Percentiles rank a stretch among this genome's conserved stretches.
Evolutionary conservation across 83 land plant species (phyloP).

Genomic region (Isoetes engelmannii): DNA sequence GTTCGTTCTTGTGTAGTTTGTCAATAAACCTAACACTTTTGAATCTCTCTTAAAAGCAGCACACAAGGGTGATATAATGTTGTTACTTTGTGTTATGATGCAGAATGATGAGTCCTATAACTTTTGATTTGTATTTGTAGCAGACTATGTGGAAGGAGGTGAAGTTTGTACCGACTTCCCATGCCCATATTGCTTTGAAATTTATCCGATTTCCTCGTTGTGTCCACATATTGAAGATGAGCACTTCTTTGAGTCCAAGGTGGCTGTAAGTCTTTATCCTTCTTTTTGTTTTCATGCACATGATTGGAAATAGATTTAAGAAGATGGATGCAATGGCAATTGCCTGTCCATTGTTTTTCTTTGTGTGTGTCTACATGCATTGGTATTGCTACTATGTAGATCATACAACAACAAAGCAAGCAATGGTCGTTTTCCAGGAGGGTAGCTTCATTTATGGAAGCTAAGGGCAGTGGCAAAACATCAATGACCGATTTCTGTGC

Average conservation of each 20-base stretch:
- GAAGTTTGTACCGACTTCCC: constrained; percentile 66
- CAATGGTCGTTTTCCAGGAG: too few species aligned
- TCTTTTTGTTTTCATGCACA: not conserved
- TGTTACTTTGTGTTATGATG: not conserved
- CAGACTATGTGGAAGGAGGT: constrained; percentile 70
- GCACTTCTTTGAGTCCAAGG: constrained; percentile 62
- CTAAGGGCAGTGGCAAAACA: constrained; percentile 6
- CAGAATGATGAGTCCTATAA: constrained; percentile 14
- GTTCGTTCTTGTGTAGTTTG: too few species aligned
- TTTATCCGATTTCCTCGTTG: constrained; percentile 61
- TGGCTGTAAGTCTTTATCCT: constrained; percentile 39
- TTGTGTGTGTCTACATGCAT: too few species aligned
- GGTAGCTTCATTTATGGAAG: not conserved
- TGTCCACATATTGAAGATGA: constrained; percentile 87
- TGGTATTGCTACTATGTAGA: too few species aligned
- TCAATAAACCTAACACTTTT: too few species aligned
- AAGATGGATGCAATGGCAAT: too few species aligned
- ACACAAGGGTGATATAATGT: not conserved
- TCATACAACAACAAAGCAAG: too few species aligned
- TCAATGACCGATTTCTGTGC: not conserved
- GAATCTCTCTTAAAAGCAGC: not conserved
- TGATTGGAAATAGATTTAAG: too few species aligned
- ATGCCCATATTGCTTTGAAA: constrained; percentile 87
- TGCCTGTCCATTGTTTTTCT: too few species aligned
- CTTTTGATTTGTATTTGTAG: constrained; percentile 56